Percentiles rank a stretch among this genome's conserved stretches.
phyloP scores from a whole-genome alignment of 2,329 filamentous ascomycete species.

The Balansia obtecta region DNA sequence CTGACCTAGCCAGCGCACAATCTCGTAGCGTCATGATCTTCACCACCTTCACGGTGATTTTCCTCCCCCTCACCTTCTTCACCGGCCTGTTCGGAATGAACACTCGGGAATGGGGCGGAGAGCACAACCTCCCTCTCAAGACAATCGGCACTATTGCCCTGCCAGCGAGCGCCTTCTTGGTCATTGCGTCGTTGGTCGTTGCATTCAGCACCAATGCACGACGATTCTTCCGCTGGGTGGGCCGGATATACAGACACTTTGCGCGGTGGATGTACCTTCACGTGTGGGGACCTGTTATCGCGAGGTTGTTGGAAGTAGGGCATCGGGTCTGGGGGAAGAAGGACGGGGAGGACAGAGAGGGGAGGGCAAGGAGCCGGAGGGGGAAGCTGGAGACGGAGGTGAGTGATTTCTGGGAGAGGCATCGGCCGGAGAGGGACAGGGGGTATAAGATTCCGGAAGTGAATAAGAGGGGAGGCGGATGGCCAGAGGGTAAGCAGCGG shows the following conservation, averaged over 20 bases:
- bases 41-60: conserved; percentile 51
- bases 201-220: conserved; percentile 41
- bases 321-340: conserved; percentile 11
- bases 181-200: conserved; percentile 36
- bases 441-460: conserved; percentile 27
- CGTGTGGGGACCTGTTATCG: conserved; percentile 12
- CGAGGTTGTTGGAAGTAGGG: conserved; percentile 1
- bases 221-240: conserved; percentile 16
- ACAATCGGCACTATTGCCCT: conserved; percentile 36
- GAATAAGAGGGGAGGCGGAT: conserved; percentile 16
- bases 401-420: conserved; percentile 30
- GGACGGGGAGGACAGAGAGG: conserved; percentile 1
- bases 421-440: conserved; percentile 25
- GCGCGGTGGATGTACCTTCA: conserved; percentile 13
- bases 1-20: conserved; percentile 49
- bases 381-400: conserved; percentile 19
- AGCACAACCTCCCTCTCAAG: conserved; percentile 28
- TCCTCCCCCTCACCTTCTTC: conserved; percentile 52
- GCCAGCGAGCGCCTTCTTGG: conserved; percentile 35
- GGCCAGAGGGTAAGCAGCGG: background rate
- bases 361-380: conserved; percentile 8
- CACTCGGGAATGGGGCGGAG: conserved; percentile 44
- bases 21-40: conserved; percentile 54
- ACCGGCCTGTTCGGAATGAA: conserved; percentile 56
- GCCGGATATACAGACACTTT: conserved; percentile 5